Evolutionary conservation across 768 basidiomycete species (phyloP).

Genomic region (Suillus discolor): DNA sequence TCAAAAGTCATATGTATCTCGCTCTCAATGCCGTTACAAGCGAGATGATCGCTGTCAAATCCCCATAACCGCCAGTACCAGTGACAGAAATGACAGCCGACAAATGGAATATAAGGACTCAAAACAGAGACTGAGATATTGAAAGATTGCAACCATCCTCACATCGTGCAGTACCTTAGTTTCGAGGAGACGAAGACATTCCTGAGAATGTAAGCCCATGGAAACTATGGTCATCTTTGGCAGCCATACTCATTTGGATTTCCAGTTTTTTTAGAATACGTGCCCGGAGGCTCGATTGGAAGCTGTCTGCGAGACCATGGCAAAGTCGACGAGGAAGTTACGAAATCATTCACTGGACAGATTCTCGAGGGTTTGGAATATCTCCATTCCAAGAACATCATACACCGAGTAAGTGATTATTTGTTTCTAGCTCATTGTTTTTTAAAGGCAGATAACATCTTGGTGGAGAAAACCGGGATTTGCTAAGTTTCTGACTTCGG

Average conservation of each 20-base stretch:
- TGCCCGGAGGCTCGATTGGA: conserved; percentile 95
- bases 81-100: conserved; percentile 89
- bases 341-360: conserved; percentile 90
- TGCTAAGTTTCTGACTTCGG: conserved; percentile 99
- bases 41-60: conserved; percentile 99
- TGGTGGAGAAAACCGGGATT: conserved; percentile 87
- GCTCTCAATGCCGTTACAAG: conserved; percentile 95
- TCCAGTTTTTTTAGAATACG: conserved; percentile 97
- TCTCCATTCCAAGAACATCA: conserved; percentile 87
- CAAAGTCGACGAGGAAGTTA: conserved; percentile 89
- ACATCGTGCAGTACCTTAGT: conserved; percentile 97
- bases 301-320: conserved; percentile 89
- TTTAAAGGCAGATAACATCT: conserved; percentile 97
- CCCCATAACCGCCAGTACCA: conserved; percentile 69
- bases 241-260: conserved; percentile 14
- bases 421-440: conserved; percentile 7
- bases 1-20: conserved; percentile 94
- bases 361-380: conserved; percentile 92
- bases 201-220: conserved; percentile 80
- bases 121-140: conserved; percentile 95
- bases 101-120: conserved; percentile 81
- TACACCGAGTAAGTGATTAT: conserved; percentile 71
- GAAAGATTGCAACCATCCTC: conserved; percentile 94
- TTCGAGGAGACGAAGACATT: conserved; percentile 87
- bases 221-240: not conserved